A percentile compares a stretch with the other conserved stretches of the same genome.
These are phyloP conservation scores for Verticillium dahliae DNA, from an alignment of 2,329 filamentous ascomycete genomes.

Conservation along the genomic window DNA sequence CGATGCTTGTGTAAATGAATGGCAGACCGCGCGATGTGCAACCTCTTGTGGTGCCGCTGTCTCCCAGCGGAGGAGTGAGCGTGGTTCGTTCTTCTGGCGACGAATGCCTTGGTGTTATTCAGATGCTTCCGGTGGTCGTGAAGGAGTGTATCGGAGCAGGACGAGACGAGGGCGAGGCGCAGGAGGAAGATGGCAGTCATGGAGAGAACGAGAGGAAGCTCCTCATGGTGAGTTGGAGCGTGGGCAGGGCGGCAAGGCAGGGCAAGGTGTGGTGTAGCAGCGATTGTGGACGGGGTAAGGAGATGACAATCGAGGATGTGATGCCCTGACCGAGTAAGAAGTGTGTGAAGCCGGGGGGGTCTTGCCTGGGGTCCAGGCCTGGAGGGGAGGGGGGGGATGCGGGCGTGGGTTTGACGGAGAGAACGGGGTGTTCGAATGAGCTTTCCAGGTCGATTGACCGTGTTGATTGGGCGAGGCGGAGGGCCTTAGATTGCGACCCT, in stretches of 20 bases:
- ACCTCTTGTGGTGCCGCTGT: slow-evolving; percentile 29
- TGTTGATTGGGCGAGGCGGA: slow-evolving; percentile 8
- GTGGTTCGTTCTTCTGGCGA: slow-evolving; percentile 32
- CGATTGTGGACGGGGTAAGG: neutral
- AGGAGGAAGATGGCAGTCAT: slow-evolving; percentile 41
- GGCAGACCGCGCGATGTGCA: slow-evolving; percentile 22
- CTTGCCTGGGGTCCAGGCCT: slow-evolving; percentile 7
- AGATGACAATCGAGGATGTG: neutral
- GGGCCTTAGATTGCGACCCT: slow-evolving; percentile 2
- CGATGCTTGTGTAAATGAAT: slow-evolving; percentile 29
- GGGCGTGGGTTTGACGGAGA: neutral
- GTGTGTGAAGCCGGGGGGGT: slow-evolving; percentile 2
- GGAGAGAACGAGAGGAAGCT: slow-evolving; percentile 20
- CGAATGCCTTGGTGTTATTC: slow-evolving; percentile 33
- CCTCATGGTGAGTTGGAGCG: slow-evolving; percentile 10
- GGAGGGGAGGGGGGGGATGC: slow-evolving; percentile 7
- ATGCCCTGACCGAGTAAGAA: slow-evolving; percentile 1
- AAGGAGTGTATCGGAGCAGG: slow-evolving; percentile 36
- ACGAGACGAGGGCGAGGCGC: slow-evolving; percentile 39
- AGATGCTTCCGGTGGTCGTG: slow-evolving; percentile 34
- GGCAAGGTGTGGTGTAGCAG: neutral
- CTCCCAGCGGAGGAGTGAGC: slow-evolving; percentile 25
- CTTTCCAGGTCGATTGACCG: slow-evolving; percentile 10
- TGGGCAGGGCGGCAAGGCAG: neutral
- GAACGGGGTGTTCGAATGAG: slow-evolving; percentile 6